Evolutionary conservation across 2,329 filamentous ascomycete genomes (phyloP), one percentile per base, ranked within the genome.

Genomic region (Epichloe scottii): DNA sequence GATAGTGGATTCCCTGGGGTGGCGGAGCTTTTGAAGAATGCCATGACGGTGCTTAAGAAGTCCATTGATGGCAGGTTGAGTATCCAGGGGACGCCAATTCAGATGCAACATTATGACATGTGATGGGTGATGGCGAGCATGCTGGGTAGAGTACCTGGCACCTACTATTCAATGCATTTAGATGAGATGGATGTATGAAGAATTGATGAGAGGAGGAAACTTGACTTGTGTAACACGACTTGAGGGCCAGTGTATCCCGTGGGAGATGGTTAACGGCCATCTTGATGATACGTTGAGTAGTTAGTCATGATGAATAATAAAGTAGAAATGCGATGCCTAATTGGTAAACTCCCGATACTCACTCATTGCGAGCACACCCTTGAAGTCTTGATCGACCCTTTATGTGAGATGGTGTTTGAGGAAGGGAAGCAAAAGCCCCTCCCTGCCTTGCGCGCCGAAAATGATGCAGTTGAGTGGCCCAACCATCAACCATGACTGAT

Each of bases 21-120:
- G 33, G 76, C 78, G 15, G 75, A 83, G 55, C 67, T 94, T 59
- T 84, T 94, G 75, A 85, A 85, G 64, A 87, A 82, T 59, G 90
- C 87, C 1, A 89, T 93, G 79, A 88, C 84, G 63, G 80, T 84
- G 48, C 67, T 91, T 58, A 82, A 81, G 67, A 77, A 71, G 53
- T 66, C 68, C 35, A 68, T 66, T 59, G 63, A 67, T 34, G 62
- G 60, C 21, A 63, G 55, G 45, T 39, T 56, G 51, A 55, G 50
- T 46, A 55, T 56, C 34, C 57, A 53, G 39, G 57, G 55, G 26
- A 58, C 52, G 39, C 53, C 53, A 10, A 54, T 54, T 34, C 50
- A 46, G 43, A 35, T 46, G 42, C 35, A 38, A 30, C 11, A 3
- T 43, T 33, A 21, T 43, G 12, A 12, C 19, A 4, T 34, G 30